Evolutionary conservation across 2,329 filamentous ascomycete genomes (phyloP).

Genomic region (Penicillium sclerotigenum): DNA sequence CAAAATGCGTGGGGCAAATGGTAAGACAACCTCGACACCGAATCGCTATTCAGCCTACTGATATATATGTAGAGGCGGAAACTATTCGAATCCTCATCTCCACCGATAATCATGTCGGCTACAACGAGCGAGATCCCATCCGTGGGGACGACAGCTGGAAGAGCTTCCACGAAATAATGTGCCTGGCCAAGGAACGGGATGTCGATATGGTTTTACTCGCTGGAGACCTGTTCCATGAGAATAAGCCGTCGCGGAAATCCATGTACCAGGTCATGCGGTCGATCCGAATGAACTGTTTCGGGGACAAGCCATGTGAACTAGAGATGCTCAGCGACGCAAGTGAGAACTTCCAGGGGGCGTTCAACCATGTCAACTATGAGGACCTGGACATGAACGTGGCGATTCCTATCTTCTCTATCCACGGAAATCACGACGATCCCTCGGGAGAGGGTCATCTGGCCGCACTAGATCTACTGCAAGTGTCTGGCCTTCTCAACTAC

Average conservation of each 20-base stretch:
- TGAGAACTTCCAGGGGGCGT: slow-evolving; percentile 84
- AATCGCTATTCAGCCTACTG: not conserved
- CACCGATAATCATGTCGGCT: slow-evolving; percentile 97
- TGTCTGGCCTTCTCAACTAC: slow-evolving; percentile 90
- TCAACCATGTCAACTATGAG: slow-evolving; percentile 96
- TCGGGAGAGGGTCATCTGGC: slow-evolving; percentile 93
- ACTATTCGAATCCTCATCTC: slow-evolving; percentile 92
- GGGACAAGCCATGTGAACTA: slow-evolving; percentile 91
- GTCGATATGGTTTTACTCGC: slow-evolving; percentile 97
- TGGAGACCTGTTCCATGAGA: slow-evolving; percentile 96
- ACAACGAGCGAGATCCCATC: slow-evolving; percentile 85
- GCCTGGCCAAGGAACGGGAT: slow-evolving; percentile 77
- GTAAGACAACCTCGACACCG: slow-evolving; percentile 18
- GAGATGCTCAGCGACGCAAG: slow-evolving; percentile 92
- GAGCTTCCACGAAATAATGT: slow-evolving; percentile 94
- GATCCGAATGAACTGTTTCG: slow-evolving; percentile 86
- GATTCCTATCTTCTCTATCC: slow-evolving; percentile 96
- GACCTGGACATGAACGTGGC: slow-evolving; percentile 95
- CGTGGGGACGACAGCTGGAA: slow-evolving; percentile 98
- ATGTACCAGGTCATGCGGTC: slow-evolving; percentile 98
- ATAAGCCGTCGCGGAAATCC: slow-evolving; percentile 91
- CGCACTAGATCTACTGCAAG: slow-evolving; percentile 84
- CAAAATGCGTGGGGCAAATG: slow-evolving; percentile 29
- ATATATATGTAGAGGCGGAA: slow-evolving; percentile 56
- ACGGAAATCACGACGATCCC: slow-evolving; percentile 97